Conservation (phyloP, 1,284 basidiomycete species). For the Ganoderma resinaceum region DNA sequence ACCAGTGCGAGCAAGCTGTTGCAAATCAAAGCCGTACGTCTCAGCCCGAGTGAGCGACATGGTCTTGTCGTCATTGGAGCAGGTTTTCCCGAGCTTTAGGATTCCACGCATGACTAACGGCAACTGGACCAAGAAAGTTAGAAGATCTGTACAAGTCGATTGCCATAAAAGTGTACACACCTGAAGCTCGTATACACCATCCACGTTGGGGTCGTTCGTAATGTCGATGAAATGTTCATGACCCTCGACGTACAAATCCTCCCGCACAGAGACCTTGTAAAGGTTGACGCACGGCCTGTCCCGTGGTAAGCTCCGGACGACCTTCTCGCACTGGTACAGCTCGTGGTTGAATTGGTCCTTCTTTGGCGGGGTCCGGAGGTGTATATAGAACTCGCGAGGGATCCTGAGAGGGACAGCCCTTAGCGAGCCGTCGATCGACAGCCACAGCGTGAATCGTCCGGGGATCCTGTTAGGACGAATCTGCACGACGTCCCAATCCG, state of each 20-base stretch:
- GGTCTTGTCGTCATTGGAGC: slow-evolving; percentile 70
- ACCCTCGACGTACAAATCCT: slow-evolving; percentile 85
- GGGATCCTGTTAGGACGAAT: slow-evolving; percentile 80
- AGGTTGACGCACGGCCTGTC: slow-evolving; percentile 82
- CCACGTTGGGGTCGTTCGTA: slow-evolving; percentile 94
- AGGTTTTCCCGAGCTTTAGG: slow-evolving; percentile 86
- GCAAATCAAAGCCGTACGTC: slow-evolving; percentile 85
- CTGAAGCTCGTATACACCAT: slow-evolving; percentile 95
- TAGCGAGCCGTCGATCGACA: slow-evolving; percentile 84
- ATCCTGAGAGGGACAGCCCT: slow-evolving; percentile 85
- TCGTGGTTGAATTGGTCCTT: slow-evolving; percentile 71
- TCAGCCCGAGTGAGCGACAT: slow-evolving; percentile 88
- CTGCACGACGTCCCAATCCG: slow-evolving; percentile 94
- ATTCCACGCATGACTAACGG: slow-evolving; percentile 88
- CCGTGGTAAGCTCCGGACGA: slow-evolving; percentile 84
- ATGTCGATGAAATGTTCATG: slow-evolving; percentile 93
- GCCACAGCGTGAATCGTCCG: slow-evolving; percentile 92
- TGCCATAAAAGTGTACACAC: slow-evolving; percentile 43
- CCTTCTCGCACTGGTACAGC: slow-evolving; percentile 77
- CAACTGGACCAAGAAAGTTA: slow-evolving; percentile 55
- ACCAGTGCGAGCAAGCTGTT: slow-evolving; percentile 76
- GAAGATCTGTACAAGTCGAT: not conserved
- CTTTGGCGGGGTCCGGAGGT: slow-evolving; percentile 76
- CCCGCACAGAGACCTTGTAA: slow-evolving; percentile 86
- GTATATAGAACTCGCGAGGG: slow-evolving; percentile 92